phyloP scores from a whole-genome alignment of 23 red algal genomes.

The Chondrus crispus region DNA sequence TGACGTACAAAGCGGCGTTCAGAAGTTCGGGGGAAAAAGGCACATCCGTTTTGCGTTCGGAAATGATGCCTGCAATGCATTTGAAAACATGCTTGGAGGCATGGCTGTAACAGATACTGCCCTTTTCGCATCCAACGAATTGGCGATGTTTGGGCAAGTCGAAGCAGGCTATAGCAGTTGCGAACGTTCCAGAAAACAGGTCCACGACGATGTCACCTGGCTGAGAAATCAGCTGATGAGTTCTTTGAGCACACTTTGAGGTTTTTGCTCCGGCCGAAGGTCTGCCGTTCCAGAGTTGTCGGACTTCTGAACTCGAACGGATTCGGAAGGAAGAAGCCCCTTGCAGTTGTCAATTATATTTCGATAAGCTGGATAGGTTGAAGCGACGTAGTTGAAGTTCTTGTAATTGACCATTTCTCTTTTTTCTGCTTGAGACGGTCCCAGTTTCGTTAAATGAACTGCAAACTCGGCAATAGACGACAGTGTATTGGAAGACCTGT shows the following conservation, averaged over 20 bases:
- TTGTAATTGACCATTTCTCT: neutral
- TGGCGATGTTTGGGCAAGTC: neutral
- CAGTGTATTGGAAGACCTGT: too few relatives aligned
- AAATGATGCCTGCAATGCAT: neutral
- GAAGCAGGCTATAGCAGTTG: neutral
- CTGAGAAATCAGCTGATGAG: neutral
- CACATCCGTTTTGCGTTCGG: neutral
- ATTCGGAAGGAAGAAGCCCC: neutral
- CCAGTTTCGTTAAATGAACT: neutral
- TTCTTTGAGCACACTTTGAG: neutral
- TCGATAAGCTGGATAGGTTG: neutral
- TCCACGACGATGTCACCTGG: constrained; percentile 27
- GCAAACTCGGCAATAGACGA: neutral
- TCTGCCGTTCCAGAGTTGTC: neutral
- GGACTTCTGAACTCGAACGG: neutral
- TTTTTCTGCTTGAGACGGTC: neutral
- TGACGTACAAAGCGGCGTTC: neutral
- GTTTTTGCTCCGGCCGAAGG: constrained; percentile 11
- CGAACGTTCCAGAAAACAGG: constrained; percentile 7
- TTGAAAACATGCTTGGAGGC: neutral
- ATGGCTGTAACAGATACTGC: neutral
- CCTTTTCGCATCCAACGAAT: constrained; percentile 17
- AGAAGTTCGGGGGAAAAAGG: neutral
- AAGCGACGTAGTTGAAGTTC: neutral
- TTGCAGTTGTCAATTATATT: neutral